Evolutionary conservation across 805 yeast species (phyloP).

Genomic region (Saccharomycopsis sp.): DNA sequence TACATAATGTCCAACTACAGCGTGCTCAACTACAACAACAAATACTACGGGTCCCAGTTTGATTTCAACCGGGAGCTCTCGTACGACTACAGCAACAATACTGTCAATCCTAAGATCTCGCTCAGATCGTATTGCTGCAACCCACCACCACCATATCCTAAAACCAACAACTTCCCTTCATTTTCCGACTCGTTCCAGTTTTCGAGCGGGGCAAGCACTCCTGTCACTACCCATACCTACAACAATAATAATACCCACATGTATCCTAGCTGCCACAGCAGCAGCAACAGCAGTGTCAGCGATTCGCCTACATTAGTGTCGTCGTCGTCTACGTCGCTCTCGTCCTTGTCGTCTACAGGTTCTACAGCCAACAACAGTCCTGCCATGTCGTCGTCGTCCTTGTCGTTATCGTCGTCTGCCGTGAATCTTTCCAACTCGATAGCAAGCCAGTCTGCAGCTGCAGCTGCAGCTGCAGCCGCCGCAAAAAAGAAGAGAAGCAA

Average conservation of each 20-base stretch:
- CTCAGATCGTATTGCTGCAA: constrained; percentile 18
- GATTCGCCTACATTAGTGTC: not conserved
- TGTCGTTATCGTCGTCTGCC: not conserved
- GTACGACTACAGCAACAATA: constrained; percentile 20
- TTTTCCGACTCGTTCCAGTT: not conserved
- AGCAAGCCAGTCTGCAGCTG: not conserved
- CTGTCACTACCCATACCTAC: not conserved
- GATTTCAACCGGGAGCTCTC: constrained; percentile 16
- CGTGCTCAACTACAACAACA: not conserved
- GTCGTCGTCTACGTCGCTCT: not conserved
- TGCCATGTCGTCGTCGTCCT: not conserved
- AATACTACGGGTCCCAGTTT: not conserved
- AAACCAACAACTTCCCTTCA: not conserved
- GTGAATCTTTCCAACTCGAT: not conserved
- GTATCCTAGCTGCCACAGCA: not conserved
- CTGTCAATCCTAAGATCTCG: constrained; percentile 21
- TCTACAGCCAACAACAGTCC: not conserved
- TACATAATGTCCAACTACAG: not conserved
- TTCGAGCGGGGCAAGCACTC: not conserved
- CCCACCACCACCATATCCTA: constrained; percentile 1
- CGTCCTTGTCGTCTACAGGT: not conserved
- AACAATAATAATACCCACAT: not conserved
- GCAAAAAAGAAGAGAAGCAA: constrained; percentile 52
- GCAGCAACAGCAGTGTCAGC: not conserved
- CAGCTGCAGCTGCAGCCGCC: not conserved